phyloP scores from a whole-genome alignment of 2,329 filamentous ascomycete species.

The Verticillium alfalfae region DNA sequence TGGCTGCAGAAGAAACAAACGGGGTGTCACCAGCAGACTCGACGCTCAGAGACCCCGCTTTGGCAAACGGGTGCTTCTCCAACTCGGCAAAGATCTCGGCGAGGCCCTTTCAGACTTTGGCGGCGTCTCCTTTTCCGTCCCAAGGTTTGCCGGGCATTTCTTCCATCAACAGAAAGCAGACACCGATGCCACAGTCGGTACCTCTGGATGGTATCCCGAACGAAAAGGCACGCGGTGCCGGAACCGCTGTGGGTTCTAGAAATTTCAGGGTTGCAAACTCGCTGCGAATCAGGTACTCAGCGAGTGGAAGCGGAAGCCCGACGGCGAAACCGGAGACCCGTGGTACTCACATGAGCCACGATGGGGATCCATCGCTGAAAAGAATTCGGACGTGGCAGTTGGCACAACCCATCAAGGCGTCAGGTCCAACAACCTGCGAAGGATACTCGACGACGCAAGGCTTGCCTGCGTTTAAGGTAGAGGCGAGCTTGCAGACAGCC shows the following conservation, averaged over 20 bases:
- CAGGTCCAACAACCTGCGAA: no score
- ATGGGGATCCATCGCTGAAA: slow-evolving; percentile 14
- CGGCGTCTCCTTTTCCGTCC: slow-evolving; percentile 9
- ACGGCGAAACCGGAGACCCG: slow-evolving; percentile 13
- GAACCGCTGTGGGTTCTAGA: slow-evolving; percentile 17
- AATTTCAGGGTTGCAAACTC: slow-evolving; percentile 25
- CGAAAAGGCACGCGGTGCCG: slow-evolving; percentile 16
- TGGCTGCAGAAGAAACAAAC: slow-evolving; percentile 17
- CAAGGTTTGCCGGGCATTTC: slow-evolving; percentile 18
- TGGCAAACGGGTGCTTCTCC: slow-evolving; percentile 15
- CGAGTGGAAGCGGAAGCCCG: slow-evolving; percentile 11
- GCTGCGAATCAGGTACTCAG: slow-evolving; percentile 19
- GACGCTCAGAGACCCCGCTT: slow-evolving; percentile 16
- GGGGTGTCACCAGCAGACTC: slow-evolving; percentile 3
- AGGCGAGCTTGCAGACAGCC: no score
- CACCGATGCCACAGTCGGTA: slow-evolving; percentile 15
- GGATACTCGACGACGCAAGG: no score
- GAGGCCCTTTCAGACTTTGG: slow-evolving; percentile 17
- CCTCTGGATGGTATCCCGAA: slow-evolving; percentile 14
- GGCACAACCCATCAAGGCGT: slow-evolving; percentile 15
- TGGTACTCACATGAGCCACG: slow-evolving; percentile 18
- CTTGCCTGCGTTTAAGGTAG: no score
- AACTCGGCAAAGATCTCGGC: slow-evolving; percentile 20
- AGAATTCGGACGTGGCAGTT: slow-evolving; percentile 17
- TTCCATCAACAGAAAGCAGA: slow-evolving; percentile 19